Conservation (phyloP, 129 eudicot species). For the Saposhnikovia divaricata region DNA sequence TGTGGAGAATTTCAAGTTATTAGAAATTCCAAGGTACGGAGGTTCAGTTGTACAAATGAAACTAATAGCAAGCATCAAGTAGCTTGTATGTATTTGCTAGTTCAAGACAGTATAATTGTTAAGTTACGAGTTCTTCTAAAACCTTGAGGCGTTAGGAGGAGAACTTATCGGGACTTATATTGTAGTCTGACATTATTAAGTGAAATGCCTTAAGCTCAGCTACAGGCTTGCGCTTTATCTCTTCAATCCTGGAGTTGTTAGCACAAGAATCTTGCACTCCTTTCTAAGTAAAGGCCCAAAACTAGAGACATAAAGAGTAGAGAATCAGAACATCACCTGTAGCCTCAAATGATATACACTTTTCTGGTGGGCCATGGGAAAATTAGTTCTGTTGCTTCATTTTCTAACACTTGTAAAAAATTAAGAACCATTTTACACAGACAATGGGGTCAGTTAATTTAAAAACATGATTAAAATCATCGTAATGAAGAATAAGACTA, state of each 20-base stretch:
- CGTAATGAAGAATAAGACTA: too few relatives aligned
- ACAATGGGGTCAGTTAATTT: conserved; percentile 16
- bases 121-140: too few relatives aligned
- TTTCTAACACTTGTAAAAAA: background rate
- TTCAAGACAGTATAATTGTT: background rate
- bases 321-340: too few relatives aligned
- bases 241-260: too few relatives aligned
- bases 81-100: background rate
- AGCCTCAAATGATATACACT: background rate
- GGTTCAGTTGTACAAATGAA: background rate
- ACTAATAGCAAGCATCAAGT: background rate
- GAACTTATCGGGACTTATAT: too few relatives aligned
- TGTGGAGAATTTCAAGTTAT: background rate
- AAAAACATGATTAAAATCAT: background rate
- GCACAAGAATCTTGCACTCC: too few relatives aligned
- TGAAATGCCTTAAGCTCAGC: background rate
- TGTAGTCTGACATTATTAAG: too few relatives aligned
- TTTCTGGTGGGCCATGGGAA: background rate
- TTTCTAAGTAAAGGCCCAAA: too few relatives aligned
- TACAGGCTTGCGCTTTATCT: too few relatives aligned
- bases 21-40: background rate
- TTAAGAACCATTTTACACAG: background rate
- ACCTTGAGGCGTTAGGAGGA: too few relatives aligned
- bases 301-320: too few relatives aligned
- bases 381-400: background rate